Conservation (phyloP, 768 basidiomycete species). For the Auricularia sp. region DNA sequence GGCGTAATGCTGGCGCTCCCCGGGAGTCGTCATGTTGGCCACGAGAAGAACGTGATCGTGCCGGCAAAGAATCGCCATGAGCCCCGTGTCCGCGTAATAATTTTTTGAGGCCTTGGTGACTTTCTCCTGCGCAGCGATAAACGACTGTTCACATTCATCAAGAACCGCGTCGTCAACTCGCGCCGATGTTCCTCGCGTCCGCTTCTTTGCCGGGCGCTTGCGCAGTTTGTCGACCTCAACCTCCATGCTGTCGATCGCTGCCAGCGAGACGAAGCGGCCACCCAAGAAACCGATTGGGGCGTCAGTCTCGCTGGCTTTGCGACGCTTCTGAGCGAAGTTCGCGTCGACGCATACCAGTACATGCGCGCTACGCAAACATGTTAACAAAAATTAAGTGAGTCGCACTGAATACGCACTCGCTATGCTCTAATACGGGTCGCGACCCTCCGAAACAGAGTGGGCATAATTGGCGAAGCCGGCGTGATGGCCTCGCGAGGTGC, state of each 20-base stretch:
- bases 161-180: not conserved
- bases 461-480: not conserved
- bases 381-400: not conserved
- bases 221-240: not conserved
- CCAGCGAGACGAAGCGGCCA: not conserved
- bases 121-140: constrained; percentile 8
- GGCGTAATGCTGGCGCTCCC: constrained; percentile 8
- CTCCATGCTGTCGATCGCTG: not conserved
- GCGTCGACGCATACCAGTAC: constrained; percentile 5
- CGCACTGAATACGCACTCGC: not conserved
- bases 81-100: constrained; percentile 8
- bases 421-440: not conserved
- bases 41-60: constrained; percentile 8
- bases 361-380: not conserved
- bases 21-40: constrained; percentile 7
- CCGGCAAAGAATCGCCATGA: constrained; percentile 7
- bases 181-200: not conserved
- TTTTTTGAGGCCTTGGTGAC: constrained; percentile 2
- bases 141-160: constrained; percentile 7
- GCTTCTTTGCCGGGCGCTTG: not conserved
- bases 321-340: constrained; percentile 4
- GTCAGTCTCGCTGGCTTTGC: not conserved
- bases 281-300: not conserved
- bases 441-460: constrained; percentile 4
- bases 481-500: not conserved